Evolutionary conservation across 257 asterid species (phyloP).

Genomic region (Petunia axillaris): DNA sequence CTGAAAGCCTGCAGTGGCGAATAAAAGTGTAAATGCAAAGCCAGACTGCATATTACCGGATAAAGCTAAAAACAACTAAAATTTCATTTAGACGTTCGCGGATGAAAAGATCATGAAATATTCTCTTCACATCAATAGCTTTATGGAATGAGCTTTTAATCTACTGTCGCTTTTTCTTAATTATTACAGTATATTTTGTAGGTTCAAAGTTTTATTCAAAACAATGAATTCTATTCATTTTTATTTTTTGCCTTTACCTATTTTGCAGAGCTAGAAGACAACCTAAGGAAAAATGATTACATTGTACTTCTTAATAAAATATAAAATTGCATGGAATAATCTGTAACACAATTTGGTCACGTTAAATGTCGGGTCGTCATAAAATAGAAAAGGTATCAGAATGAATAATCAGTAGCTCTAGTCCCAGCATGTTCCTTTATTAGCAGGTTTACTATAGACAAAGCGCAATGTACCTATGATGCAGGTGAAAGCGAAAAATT

Average conservation of each 20-base stretch:
- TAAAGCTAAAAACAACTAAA: background rate
- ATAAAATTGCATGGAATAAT: too few relatives aligned
- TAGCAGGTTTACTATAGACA: constrained; percentile 71
- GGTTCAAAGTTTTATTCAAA: too few relatives aligned
- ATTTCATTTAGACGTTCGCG: constrained; percentile 66
- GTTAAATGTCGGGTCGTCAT: background rate
- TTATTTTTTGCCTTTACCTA: too few relatives aligned
- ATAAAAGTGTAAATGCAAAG: background rate
- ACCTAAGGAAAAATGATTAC: too few relatives aligned
- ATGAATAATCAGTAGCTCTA: constrained; percentile 53
- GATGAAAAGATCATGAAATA: constrained; percentile 92
- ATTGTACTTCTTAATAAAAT: too few relatives aligned
- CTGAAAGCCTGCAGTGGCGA: constrained; percentile 67
- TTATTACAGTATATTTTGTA: too few relatives aligned
- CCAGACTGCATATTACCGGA: too few relatives aligned
- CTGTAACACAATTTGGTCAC: too few relatives aligned
- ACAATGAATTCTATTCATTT: too few relatives aligned
- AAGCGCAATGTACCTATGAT: constrained; percentile 64
- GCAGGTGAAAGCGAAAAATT: background rate
- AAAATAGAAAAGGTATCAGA: background rate
- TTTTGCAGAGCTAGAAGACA: too few relatives aligned
- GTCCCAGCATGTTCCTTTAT: constrained; percentile 81
- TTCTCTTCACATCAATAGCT: constrained; percentile 58
- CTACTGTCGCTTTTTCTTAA: too few relatives aligned
- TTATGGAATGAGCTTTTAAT: too few relatives aligned